Base-by-base conservation (phyloP, 2,329 filamentous ascomycete species). In the Arthrobotrys sinensis region DNA sequence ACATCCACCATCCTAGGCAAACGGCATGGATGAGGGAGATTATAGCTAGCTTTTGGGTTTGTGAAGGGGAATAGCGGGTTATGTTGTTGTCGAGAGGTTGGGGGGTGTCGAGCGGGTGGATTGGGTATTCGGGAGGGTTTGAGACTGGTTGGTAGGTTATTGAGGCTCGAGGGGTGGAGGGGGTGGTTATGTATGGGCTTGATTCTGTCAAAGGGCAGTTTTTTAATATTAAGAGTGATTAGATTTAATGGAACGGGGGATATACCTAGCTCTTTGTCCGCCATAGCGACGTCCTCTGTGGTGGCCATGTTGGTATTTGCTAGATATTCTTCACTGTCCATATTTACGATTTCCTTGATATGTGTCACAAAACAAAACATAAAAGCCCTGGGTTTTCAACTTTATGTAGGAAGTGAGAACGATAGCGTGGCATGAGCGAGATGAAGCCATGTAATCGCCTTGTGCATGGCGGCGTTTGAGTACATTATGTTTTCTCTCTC, bases 261-360 rank as follows among this genome's bases (percentile, higher is more conserved):
- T n/a, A n/a, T 60, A 60, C 53, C 53, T 38, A 24, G 8, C 6
- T 60, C 53, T 16, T 60, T 60, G 1, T 60, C 52, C 4, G 28
- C 5, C n/a, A 38, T 55, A 1, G 8, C 7, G 7, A 16, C 2
- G 5, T 16, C 45, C 11, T 10, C 19, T 48, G n/a, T 10, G 21
- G 8, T n/a, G 14, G 28, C 21, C 3, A 55, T 55, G 28, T 55
- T 6, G 36, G 36, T 38, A 38, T 10, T 6, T 38, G 36, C 3
- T 8, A 38, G 2, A 38, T 38, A 55, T 11, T 19, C 5, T 38
- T 55, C 28, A 3, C 12, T 1, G 28, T 55, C 52, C 52, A 55
- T 55, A 7, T 14, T 32, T 32, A 38, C 36, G 1, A 8, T 38
- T n/a, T n/a, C n/a, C n/a, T n/a, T n/a, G n/a, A n/a, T n/a, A n/a